phyloP scores from a whole-genome alignment of 192 early-diverging fungal species.

The Phycomyces blakesleeanus region DNA sequence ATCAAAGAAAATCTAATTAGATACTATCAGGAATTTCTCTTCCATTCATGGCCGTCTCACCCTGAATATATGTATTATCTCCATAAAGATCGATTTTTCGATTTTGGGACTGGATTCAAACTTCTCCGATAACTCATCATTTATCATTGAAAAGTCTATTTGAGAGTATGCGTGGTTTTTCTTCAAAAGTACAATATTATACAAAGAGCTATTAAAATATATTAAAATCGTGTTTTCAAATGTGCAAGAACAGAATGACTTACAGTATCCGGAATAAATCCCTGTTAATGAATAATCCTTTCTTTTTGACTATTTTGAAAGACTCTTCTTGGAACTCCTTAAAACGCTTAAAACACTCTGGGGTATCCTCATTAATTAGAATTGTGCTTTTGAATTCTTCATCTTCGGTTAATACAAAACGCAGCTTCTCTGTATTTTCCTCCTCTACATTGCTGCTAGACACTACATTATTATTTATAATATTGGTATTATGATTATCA shows the following conservation, averaged over 20 bases:
- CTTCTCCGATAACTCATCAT: constrained; percentile 9
- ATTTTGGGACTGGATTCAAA: constrained; percentile 12
- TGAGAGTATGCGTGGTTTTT: constrained; percentile 13
- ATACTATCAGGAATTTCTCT: constrained; percentile 15
- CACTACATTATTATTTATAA: no score
- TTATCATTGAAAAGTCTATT: constrained; percentile 15
- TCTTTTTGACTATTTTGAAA: no score
- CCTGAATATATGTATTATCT: constrained; percentile 15
- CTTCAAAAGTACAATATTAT: constrained; percentile 9
- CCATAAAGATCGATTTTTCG: constrained; percentile 10
- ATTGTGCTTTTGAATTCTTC: no score
- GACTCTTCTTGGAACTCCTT: no score
- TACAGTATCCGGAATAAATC: constrained; percentile 2
- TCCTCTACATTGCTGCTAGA: no score
- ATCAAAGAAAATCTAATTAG: constrained; percentile 14
- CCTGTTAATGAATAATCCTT: constrained; percentile 6
- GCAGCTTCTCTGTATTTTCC: no score
- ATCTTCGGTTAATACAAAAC: no score
- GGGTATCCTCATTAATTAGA: no score
- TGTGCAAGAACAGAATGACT: constrained; percentile 7
- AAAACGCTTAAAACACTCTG: no score
- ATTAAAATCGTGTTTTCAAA: constrained; percentile 7
- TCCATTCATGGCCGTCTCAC: constrained; percentile 8
- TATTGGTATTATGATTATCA: no score
- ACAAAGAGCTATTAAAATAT: constrained; percentile 9